Conservation (phyloP, 495 filamentous ascomycete species). For the Penicillium argentinense region DNA sequence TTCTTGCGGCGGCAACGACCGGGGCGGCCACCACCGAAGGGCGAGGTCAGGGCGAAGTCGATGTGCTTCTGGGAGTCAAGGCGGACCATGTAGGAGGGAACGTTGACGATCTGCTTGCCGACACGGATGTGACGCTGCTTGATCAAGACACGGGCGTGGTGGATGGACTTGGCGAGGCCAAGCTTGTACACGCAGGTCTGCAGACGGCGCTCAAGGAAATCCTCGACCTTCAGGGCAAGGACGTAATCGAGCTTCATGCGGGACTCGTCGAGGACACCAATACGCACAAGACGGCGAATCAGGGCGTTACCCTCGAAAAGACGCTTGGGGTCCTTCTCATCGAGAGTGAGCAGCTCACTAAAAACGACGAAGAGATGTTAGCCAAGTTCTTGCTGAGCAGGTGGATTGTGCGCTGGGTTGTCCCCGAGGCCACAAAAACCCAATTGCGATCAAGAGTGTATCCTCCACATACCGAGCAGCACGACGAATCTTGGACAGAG, state of each 20-base stretch:
- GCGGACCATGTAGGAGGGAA: slow-evolving; percentile 97
- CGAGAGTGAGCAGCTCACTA: slow-evolving; percentile 98
- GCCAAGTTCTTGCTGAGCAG: not conserved
- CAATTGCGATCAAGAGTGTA: not conserved
- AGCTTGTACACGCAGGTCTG: slow-evolving; percentile 99
- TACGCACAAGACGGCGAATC: slow-evolving; percentile 99
- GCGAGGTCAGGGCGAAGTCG: slow-evolving; percentile 95
- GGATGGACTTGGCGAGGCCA: slow-evolving; percentile 98
- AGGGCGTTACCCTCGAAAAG: slow-evolving; percentile 99
- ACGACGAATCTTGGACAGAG: slow-evolving; percentile 99
- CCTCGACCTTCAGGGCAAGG: slow-evolving; percentile 93
- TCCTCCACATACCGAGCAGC: slow-evolving; percentile 82
- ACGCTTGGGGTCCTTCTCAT: slow-evolving; percentile 99
- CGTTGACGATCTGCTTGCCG: slow-evolving; percentile 99
- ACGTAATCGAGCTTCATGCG: slow-evolving; percentile 99
- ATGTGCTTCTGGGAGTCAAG: slow-evolving; percentile 99
- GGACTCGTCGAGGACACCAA: slow-evolving; percentile 98
- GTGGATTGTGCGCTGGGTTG: no score
- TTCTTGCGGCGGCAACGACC: slow-evolving; percentile 99
- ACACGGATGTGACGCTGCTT: slow-evolving; percentile 99
- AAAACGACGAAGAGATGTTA: slow-evolving; percentile 9
- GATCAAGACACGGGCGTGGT: slow-evolving; percentile 99
- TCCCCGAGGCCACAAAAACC: not conserved
- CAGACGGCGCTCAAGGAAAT: slow-evolving; percentile 99
- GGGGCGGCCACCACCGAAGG: slow-evolving; percentile 94